Base-by-base conservation (phyloP, 208 protist species). In the Polymyxa betae region DNA sequence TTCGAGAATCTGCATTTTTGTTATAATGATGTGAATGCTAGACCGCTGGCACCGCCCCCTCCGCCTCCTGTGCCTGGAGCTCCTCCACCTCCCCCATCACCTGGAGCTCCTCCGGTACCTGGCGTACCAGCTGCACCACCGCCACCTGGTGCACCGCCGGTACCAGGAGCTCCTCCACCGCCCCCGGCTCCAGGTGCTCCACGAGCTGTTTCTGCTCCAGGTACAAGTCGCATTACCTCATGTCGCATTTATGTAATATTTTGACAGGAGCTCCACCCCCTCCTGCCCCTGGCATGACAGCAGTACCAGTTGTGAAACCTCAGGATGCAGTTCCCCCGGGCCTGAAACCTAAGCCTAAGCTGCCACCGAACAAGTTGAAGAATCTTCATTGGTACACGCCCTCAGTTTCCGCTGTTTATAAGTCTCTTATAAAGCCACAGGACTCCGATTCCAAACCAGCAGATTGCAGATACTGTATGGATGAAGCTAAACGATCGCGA, bases 311-410 rank as follows among this genome's bases (percentile, higher is more conserved):
- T 82, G 72, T 82, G 5, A 5, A n/a, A 5, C 72, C 72, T 20
- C 72, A 82, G 35, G 72, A 82, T n/a, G 72, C n/a, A 45, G n/a
- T 43, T 82, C 72, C 72, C 35, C 16, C 72, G n/a, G 72, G 72
- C n/a, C 40, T 82, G 72, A 82, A 82, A n/a, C 16, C 72, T 12
- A 82, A 82, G 35, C 72, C 72, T 5, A 82, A 82, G 35, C 72
- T 82, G 10, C 72, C 72, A 20, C 10, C n/a, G n/a, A 82, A 82
- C 72, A 82, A 82, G n/a, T n/a, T 82, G 16, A 82, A 82, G 72
- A 82, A 82, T n/a, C 40, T 82, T 82, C 72, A 82, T 82, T 82
- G 72, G 72, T 82, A 82, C 5, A 60, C 5, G 5, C 49, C 16
- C 5, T 82, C 35, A 38, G 16, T 43, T 82, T 5, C 5, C n/a